Conservation (phyloP, 306 rosid genomes). For the Casuarina equisetifolia region DNA sequence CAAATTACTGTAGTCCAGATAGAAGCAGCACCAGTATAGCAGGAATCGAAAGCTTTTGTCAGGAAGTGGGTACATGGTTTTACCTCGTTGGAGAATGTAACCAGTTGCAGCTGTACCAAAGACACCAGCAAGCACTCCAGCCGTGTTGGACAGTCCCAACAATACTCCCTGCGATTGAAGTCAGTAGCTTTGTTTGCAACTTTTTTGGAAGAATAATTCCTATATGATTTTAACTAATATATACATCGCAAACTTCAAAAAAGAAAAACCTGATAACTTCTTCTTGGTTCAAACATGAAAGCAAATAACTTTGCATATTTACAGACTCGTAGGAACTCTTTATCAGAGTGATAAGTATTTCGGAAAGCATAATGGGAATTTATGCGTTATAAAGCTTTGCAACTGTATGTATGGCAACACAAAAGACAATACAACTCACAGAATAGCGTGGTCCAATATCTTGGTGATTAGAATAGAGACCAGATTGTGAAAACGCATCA, state of each 20-base stretch:
- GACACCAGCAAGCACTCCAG: slow-evolving; percentile 96
- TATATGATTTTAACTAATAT: neutral
- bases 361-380: neutral
- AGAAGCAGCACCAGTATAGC: neutral
- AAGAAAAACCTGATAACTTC: neutral
- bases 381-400: neutral
- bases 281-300: neutral
- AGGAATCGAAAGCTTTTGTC: neutral
- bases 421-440: slow-evolving; percentile 54
- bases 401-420: slow-evolving; percentile 1
- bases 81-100: slow-evolving; percentile 88
- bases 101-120: slow-evolving; percentile 97
- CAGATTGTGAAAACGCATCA: slow-evolving; percentile 93
- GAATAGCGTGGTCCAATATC: slow-evolving; percentile 96
- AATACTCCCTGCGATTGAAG: slow-evolving; percentile 72
- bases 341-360: neutral
- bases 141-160: slow-evolving; percentile 88
- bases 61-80: neutral
- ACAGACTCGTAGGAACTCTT: neutral
- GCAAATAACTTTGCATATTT: neutral
- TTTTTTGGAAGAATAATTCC: neutral
- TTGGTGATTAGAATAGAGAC: slow-evolving; percentile 89
- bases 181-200: slow-evolving; percentile 1
- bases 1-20: neutral
- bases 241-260: neutral